Conservation (phyloP, 495 filamentous ascomycete genomes). For the Tirmania nivea region DNA sequence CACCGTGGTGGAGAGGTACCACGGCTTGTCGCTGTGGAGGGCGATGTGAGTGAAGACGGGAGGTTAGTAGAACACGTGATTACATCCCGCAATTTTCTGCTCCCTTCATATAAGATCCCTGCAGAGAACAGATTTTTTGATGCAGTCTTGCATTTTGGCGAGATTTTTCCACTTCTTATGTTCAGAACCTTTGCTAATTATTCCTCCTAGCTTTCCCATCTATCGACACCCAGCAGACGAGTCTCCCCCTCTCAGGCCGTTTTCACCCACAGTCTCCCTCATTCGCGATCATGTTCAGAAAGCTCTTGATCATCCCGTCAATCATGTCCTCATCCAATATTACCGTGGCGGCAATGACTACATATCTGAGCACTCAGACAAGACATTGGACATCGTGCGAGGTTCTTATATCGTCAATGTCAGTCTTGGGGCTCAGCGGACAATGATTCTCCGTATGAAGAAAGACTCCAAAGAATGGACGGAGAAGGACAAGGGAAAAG, state of each 20-base stretch:
- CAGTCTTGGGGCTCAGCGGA: constrained; percentile 73
- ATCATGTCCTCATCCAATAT: constrained; percentile 82
- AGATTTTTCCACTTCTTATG: neutral
- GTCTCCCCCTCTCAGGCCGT: constrained; percentile 52
- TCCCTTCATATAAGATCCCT: neutral
- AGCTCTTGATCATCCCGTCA: constrained; percentile 56
- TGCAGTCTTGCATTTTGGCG: neutral
- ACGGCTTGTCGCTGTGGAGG: constrained; percentile 81
- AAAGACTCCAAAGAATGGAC: constrained; percentile 24
- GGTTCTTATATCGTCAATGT: constrained; percentile 75
- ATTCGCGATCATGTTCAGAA: constrained; percentile 47
- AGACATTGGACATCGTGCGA: constrained; percentile 75
- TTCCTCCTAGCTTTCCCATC: constrained; percentile 40
- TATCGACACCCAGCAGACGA: constrained; percentile 91
- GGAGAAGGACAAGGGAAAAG: constrained; percentile 5
- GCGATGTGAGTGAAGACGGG: constrained; percentile 44
- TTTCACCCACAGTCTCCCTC: constrained; percentile 45
- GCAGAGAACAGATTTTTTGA: too few species aligned
- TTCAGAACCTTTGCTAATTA: neutral
- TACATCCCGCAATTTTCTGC: neutral
- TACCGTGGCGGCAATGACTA: constrained; percentile 82
- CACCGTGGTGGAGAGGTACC: constrained; percentile 84
- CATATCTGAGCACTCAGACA: constrained; percentile 94
- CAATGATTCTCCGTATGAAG: constrained; percentile 80
- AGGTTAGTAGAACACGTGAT: constrained; percentile 6